phyloP scores from a whole-genome alignment of 108 stramenopile species.

The Parmales sp. region DNA sequence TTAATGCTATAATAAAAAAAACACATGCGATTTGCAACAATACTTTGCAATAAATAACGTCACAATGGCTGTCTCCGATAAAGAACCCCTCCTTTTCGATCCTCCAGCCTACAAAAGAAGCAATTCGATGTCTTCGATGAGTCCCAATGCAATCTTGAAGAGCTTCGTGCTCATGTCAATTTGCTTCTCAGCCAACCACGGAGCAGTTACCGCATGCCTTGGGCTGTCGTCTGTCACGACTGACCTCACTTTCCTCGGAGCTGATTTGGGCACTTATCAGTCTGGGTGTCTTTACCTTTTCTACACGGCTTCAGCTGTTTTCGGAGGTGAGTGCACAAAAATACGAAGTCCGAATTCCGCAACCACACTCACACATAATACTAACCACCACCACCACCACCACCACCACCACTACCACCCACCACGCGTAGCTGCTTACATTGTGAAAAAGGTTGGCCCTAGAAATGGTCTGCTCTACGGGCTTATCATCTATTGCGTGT shows the following conservation, averaged over 20 bases:
- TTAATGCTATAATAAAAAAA: too few species aligned
- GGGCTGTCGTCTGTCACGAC: constrained; percentile 36
- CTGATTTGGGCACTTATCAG: constrained; percentile 38
- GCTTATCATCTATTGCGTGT: constrained; percentile 52
- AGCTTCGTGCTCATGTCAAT: constrained; percentile 44
- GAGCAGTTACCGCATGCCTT: constrained; percentile 42
- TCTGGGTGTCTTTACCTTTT: constrained; percentile 45
- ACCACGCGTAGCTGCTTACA: constrained; percentile 45
- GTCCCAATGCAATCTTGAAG: not conserved
- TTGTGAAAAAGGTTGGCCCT: constrained; percentile 43
- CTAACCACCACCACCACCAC: too few species aligned
- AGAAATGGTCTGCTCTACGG: constrained; percentile 47
- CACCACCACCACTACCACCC: too few species aligned
- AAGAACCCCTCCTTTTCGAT: too few species aligned
- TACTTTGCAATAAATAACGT: too few species aligned
- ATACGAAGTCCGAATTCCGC: too few species aligned
- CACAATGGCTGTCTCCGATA: too few species aligned
- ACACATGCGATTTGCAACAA: too few species aligned
- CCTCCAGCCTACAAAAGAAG: too few species aligned
- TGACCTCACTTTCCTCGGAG: constrained; percentile 24
- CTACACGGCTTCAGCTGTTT: constrained; percentile 55
- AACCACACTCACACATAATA: too few species aligned
- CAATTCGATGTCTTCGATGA: not conserved
- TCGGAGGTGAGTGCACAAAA: too few species aligned
- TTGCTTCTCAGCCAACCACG: constrained; percentile 55